Evolutionary conservation across 164 flowering plant species (phyloP).

Genomic region (Magnolia sinica): DNA sequence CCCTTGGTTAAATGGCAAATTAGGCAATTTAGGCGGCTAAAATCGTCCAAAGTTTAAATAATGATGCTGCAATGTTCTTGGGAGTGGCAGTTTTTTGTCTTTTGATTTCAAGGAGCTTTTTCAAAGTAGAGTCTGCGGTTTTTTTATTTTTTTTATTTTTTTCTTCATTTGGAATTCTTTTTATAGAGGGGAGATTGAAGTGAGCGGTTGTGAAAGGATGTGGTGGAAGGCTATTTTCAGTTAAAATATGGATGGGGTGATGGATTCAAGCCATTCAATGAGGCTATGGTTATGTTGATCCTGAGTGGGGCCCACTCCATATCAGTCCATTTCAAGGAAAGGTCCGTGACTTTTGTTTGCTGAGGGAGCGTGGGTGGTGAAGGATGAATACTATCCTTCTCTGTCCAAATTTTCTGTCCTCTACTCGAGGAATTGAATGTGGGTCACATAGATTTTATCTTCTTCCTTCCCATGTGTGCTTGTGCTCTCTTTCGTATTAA

Average conservation of each 20-base stretch:
- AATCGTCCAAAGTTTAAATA: not conserved
- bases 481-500: too few species aligned
- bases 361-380: slow-evolving; percentile 24
- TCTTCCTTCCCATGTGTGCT: too few species aligned
- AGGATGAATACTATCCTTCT: slow-evolving; percentile 3
- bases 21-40: not conserved
- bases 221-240: not conserved
- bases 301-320: not conserved
- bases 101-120: too few species aligned
- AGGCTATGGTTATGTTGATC: slow-evolving; percentile 7
- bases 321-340: not conserved
- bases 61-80: too few species aligned
- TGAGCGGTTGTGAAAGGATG: not conserved
- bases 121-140: too few species aligned
- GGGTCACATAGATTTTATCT: too few species aligned
- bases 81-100: too few species aligned
- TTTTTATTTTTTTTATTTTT: too few species aligned
- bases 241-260: not conserved
- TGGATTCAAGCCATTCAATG: slow-evolving; percentile 26
- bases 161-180: not conserved
- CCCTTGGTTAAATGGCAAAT: too few species aligned
- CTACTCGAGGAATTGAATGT: not conserved
- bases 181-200: not conserved
- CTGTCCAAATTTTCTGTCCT: slow-evolving; percentile 22
- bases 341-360: not conserved